These are phyloP conservation scores for Wickerhamomyces sp. DNA, from an alignment of 1,139 yeast species.

Conservation along the genomic window DNA sequence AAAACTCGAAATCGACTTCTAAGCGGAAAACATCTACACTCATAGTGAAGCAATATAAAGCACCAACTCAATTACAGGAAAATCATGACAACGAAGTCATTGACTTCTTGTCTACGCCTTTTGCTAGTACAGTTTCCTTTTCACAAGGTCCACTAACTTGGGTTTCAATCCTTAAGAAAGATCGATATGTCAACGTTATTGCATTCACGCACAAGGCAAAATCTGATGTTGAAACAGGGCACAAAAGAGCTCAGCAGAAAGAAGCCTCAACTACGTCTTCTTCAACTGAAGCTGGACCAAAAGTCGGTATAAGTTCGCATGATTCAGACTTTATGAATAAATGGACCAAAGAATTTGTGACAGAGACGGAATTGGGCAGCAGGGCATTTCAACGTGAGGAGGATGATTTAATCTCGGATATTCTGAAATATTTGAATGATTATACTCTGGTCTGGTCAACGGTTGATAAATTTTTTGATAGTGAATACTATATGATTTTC, in stretches of 20 bases:
- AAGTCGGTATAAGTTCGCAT: not conserved
- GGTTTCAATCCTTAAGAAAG: not conserved
- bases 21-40: not conserved
- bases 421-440: slow-evolving; percentile 5
- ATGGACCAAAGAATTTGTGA: not conserved
- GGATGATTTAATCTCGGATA: not conserved
- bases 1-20: too few species aligned
- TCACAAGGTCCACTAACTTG: not conserved
- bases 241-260: not conserved
- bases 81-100: not conserved
- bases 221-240: not conserved
- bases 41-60: not conserved
- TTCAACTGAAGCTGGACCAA: too few species aligned
- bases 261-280: too few species aligned
- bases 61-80: not conserved
- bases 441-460: slow-evolving; percentile 19
- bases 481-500: slow-evolving; percentile 14
- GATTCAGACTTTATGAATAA: not conserved
- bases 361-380: not conserved
- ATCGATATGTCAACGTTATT: not conserved
- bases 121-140: not conserved
- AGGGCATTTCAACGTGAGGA: not conserved
- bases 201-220: not conserved
- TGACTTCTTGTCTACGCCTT: not conserved
- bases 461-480: slow-evolving; percentile 19